These are phyloP conservation scores for Tribonema minus DNA, from an alignment of 108 stramenopile genomes.

Conservation along the genomic window DNA sequence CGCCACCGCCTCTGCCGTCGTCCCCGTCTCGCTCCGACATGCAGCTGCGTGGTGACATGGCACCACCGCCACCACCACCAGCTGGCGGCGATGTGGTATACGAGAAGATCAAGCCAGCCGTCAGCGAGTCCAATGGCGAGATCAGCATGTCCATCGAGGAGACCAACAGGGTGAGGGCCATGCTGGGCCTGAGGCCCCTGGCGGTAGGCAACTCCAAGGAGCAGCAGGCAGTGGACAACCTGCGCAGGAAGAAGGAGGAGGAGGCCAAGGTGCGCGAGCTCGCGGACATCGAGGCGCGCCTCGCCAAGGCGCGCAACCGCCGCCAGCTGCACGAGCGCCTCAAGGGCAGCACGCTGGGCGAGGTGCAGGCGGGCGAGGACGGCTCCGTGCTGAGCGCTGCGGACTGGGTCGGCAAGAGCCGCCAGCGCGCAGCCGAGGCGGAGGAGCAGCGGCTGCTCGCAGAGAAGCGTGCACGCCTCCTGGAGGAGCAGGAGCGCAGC, in stretches of 20 bases:
- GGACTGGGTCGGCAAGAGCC: slow-evolving; percentile 40
- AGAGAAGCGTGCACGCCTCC: slow-evolving; percentile 4
- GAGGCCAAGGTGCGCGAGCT: slow-evolving; percentile 27
- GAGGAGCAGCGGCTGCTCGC: slow-evolving; percentile 27
- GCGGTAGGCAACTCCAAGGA: slow-evolving; percentile 17
- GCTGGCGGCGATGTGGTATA: neutral
- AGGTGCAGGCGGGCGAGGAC: slow-evolving; percentile 37
- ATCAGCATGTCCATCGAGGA: slow-evolving; percentile 50
- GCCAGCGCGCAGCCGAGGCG: slow-evolving; percentile 2
- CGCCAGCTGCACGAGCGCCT: slow-evolving; percentile 43
- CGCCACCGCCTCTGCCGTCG: neutral
- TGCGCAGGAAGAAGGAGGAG: slow-evolving; percentile 35
- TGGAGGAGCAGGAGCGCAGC: slow-evolving; percentile 19
- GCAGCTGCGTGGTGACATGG: no score
- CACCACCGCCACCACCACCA: neutral
- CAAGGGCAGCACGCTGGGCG: slow-evolving; percentile 37
- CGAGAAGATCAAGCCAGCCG: slow-evolving; percentile 40
- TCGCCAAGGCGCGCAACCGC: slow-evolving; percentile 27
- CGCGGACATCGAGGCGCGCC: slow-evolving; percentile 32
- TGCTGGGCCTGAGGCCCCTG: slow-evolving; percentile 52
- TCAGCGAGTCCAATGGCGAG: slow-evolving; percentile 27
- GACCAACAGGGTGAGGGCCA: slow-evolving; percentile 41
- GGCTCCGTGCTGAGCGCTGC: slow-evolving; percentile 35
- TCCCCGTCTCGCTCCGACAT: slow-evolving; percentile 11
- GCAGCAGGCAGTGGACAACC: slow-evolving; percentile 50